Percentiles rank a stretch among this genome's conserved stretches.
Evolutionary conservation across 202 grass and related monocot genomes (phyloP).

Genomic region (Cymbopogon flexuosus): DNA sequence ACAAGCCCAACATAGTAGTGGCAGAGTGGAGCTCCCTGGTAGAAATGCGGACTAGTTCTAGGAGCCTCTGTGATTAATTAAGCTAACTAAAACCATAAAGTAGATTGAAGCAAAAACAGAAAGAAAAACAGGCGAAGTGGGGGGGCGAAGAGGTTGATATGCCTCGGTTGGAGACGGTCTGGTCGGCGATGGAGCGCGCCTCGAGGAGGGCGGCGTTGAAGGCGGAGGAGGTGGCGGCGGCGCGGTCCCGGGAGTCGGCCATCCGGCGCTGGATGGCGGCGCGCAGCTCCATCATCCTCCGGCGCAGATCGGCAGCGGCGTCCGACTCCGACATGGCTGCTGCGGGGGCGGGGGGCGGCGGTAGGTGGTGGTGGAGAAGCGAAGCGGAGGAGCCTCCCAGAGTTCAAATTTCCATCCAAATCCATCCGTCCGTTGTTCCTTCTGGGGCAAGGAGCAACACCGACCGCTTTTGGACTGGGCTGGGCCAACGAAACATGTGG

Average conservation of each 20-base stretch:
- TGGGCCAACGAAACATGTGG: too few species aligned
- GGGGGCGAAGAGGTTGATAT: not conserved
- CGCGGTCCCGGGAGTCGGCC: slow-evolving; percentile 16
- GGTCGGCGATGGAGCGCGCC: slow-evolving; percentile 44
- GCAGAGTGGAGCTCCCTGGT: not conserved
- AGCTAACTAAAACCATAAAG: not conserved
- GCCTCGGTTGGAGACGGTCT: slow-evolving; percentile 33
- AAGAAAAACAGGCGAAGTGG: not conserved
- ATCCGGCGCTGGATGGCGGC: slow-evolving; percentile 33
- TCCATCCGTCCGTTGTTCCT: not conserved
- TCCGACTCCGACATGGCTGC: not conserved
- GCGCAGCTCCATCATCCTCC: slow-evolving; percentile 38
- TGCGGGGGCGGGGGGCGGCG: not conserved
- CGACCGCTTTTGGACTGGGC: not conserved
- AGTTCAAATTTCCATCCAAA: too few species aligned
- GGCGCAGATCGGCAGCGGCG: slow-evolving; percentile 17
- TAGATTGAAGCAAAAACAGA: not conserved
- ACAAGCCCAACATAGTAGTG: not conserved
- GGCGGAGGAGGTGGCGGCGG: slow-evolving; percentile 20
- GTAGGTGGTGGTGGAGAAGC: not conserved
- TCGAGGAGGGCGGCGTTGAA: slow-evolving; percentile 51
- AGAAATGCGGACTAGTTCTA: not conserved
- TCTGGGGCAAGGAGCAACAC: not conserved
- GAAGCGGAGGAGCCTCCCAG: too few species aligned
- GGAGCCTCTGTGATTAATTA: not conserved